Percentiles rank a stretch among this genome's conserved stretches.
These are phyloP conservation scores for Kazachstania psychrophila DNA, from an alignment of 805 yeast genomes.

Conservation along the genomic window DNA sequence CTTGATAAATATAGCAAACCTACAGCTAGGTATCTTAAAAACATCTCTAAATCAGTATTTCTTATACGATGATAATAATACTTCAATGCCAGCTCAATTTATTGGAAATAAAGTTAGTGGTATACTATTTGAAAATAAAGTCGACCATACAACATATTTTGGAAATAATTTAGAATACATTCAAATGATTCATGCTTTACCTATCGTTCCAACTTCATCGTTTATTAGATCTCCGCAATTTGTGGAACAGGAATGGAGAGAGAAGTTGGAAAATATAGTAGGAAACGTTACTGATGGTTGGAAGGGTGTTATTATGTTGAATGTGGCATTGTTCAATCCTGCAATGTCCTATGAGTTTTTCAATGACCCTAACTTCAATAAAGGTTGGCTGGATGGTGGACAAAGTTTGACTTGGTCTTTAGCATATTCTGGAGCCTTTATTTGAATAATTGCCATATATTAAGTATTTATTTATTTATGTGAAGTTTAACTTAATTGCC, in stretches of 20 bases:
- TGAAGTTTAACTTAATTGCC: too few relatives aligned
- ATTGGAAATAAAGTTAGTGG: slow-evolving; percentile 63
- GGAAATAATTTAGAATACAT: slow-evolving; percentile 66
- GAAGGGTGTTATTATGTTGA: slow-evolving; percentile 64
- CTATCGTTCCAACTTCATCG: slow-evolving; percentile 57
- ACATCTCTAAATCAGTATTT: slow-evolving; percentile 47
- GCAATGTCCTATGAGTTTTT: slow-evolving; percentile 52
- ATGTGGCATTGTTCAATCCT: slow-evolving; percentile 70
- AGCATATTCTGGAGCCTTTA: slow-evolving; percentile 48
- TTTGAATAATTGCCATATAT: too few relatives aligned
- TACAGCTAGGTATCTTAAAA: slow-evolving; percentile 52
- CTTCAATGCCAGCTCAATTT: slow-evolving; percentile 45
- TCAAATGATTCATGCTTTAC: slow-evolving; percentile 73
- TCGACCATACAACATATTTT: slow-evolving; percentile 67
- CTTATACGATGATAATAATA: slow-evolving; percentile 45
- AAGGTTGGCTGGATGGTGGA: slow-evolving; percentile 64
- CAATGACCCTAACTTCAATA: slow-evolving; percentile 42
- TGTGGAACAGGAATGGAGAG: slow-evolving; percentile 57
- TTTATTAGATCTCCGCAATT: slow-evolving; percentile 46
- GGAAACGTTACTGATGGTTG: slow-evolving; percentile 53
- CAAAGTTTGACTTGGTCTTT: slow-evolving; percentile 83
- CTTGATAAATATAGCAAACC: slow-evolving; percentile 45
- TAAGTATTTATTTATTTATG: too few relatives aligned
- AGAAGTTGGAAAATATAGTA: slow-evolving; percentile 37
- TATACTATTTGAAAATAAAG: slow-evolving; percentile 61